Evolutionary conservation across 2,329 filamentous ascomycete species (phyloP), one percentile per base, ranked within the genome.

Genomic region (Cryphonectria naterciae): DNA sequence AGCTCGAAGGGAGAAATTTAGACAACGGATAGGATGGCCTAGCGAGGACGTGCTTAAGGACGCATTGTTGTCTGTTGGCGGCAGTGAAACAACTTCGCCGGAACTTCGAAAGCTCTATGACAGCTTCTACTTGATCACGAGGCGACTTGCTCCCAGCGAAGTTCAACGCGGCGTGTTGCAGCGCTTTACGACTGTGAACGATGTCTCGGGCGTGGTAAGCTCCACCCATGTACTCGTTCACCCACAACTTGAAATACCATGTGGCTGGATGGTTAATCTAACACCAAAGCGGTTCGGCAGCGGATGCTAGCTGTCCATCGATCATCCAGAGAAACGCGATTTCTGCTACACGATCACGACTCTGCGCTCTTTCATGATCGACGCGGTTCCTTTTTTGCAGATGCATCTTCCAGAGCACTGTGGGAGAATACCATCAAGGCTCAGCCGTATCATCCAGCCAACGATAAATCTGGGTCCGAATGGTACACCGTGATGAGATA

Each of bases 131-230:
- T 2, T 49, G 3, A 68, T 39, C 1, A 8, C 13, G 3, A 41
- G 19, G 13, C 67, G 67, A 7, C 17, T 68, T 6, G 6, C 8
- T 52, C 58, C 56, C 0, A 39, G 25, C 41, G 28, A 68, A 6
- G 58, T 63, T 3, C 39, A n/a, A 11, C 67, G 67, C 2, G 41
- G 67, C 56, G 22, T 63, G 15, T 39, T 68, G 41, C 67, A 68
- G 32, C 67, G 67, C 67, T 68, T 68, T 8, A 63, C 67, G 22
- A 68, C 43, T 5, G 13, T 39, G 15, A 68, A 56, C 8, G 58
- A 68, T 17, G 39, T 41, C 19, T 52, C 39, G 19, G 66, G 58
- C 11, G 10, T 11, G 25, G 66, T 68, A 49, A 68, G 66, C 52
- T 19, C 3, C 15, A 32, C 32, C 32, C 2, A 32, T 32, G 32